A percentile compares a stretch with the other conserved stretches of the same genome.
These are phyloP conservation scores for Bipolaris victoriae DNA, from an alignment of 2,329 filamentous ascomycete genomes.

Conservation along the genomic window DNA sequence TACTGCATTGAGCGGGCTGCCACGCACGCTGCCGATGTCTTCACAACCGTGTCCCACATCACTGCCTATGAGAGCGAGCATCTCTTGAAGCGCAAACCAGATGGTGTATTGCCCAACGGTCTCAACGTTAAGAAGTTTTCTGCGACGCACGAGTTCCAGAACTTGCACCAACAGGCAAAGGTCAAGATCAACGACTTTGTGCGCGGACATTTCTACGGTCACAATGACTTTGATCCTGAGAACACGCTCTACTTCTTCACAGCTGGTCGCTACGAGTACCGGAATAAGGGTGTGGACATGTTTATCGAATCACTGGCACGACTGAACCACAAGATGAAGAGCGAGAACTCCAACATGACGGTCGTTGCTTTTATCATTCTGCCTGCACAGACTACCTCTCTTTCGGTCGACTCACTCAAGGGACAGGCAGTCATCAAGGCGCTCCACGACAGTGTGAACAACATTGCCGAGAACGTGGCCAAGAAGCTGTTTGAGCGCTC, in stretches of 20 bases:
- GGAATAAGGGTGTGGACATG: conserved; percentile 99
- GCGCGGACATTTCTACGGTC: conserved; percentile 96
- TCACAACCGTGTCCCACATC: conserved; percentile 98
- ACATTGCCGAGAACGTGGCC: conserved; percentile 91
- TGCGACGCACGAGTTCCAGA: conserved; percentile 98
- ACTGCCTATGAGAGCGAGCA: conserved; percentile 98
- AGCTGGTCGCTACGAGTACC: conserved; percentile 93
- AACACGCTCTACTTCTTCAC: conserved; percentile 99
- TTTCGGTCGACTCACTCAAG: conserved; percentile 94
- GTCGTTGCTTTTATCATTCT: conserved; percentile 99
- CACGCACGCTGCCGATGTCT: conserved; percentile 91
- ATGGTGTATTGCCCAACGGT: conserved; percentile 94
- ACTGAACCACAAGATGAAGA: conserved; percentile 91
- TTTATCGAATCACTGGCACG: conserved; percentile 96
- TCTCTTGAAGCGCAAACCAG: conserved; percentile 94
- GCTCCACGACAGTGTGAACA: conserved; percentile 86
- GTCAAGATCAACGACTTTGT: conserved; percentile 99
- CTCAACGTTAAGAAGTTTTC: conserved; percentile 99
- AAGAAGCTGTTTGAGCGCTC: conserved; percentile 94
- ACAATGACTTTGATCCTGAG: conserved; percentile 95
- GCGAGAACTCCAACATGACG: conserved; percentile 82
- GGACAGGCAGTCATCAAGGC: conserved; percentile 98
- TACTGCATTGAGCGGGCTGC: conserved; percentile 98
- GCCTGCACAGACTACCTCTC: conserved; percentile 92
- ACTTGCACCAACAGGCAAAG: conserved; percentile 93